Percentiles rank a stretch among this genome's conserved stretches.
These are phyloP conservation scores for Saksenaea oblongispora DNA, from an alignment of 371 early-diverging fungal species.

Conservation along the genomic window DNA sequence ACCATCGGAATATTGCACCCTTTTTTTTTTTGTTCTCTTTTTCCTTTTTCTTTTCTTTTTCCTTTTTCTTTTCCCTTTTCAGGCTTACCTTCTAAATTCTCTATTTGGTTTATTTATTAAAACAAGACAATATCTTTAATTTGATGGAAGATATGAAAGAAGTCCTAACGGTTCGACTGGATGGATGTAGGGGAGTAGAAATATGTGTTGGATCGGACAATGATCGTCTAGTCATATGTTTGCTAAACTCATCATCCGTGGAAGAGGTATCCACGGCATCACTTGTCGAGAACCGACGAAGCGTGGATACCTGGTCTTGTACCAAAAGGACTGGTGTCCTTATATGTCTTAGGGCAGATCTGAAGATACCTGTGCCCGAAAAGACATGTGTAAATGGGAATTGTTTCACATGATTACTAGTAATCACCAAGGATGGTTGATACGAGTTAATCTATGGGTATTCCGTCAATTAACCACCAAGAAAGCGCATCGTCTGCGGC, in stretches of 20 bases:
- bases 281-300: background rate
- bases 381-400: conserved; percentile 6
- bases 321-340: conserved; percentile 9
- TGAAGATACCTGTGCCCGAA: conserved; percentile 18
- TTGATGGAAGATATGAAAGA: background rate
- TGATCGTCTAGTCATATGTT: background rate
- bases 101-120: background rate
- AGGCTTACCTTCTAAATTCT: too few species aligned
- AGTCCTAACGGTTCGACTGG: background rate
- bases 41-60: background rate
- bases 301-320: background rate
- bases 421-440: conserved; percentile 10
- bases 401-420: background rate
- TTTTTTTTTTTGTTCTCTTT: background rate
- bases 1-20: background rate
- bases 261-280: conserved; percentile 1
- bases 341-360: conserved; percentile 8
- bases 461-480: background rate
- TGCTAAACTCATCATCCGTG: background rate
- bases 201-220: background rate
- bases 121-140: background rate
- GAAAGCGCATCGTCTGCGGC: background rate
- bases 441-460: conserved; percentile 10
- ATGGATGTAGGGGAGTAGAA: background rate
- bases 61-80: background rate